Evolutionary conservation across 345 rosid genomes (phyloP), one percentile per base, ranked within the genome.

Genomic region (Euphorbia pulcherrima): DNA sequence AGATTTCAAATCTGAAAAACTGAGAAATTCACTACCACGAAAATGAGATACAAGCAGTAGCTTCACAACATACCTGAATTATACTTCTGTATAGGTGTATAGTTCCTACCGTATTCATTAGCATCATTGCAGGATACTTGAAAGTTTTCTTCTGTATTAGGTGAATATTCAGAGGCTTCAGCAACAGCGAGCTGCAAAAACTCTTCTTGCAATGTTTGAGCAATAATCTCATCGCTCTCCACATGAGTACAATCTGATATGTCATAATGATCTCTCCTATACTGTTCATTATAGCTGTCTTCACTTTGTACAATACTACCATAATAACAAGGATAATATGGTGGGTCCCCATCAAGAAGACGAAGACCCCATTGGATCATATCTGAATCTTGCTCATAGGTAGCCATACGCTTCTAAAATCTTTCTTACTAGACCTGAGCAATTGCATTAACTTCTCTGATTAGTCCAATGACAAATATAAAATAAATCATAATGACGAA

Each of bases 181-280:
- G 81, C 71, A 63, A 91, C 63, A 39, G 86, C 86, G 24, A 94
- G 82, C 77, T 84, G 92, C 9, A 88, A 88, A 77, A 89, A 91
- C 55, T 94, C 96, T 60, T 89, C 97, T 76, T 94, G 95, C 66
- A 94, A 84, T 39, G 89, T 77, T 33, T 86, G 85, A 0, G 96
- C 97, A 73, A 91, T 91, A 54, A 84, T 81, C 87, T 88, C 96
- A 81, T 94, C 98, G 75, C 81, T 90, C 73, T 87, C 94, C 50
- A 89, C 87, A 75, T 84, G 61, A 20, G 65, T 83, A 75, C 74
- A 79, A 65, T 89, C 86, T 44, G 74, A 58, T 33, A 75, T 65
- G 18, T 71, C 94, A 56, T 81, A 73, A 72, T 80, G 74, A 75
- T 66, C 84, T 73, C 85, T 77, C 24, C 50, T 62, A 84, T 80